Conservation (phyloP, 371 early-diverging fungal genomes). For the Syncephalastrum racemosum region DNA sequence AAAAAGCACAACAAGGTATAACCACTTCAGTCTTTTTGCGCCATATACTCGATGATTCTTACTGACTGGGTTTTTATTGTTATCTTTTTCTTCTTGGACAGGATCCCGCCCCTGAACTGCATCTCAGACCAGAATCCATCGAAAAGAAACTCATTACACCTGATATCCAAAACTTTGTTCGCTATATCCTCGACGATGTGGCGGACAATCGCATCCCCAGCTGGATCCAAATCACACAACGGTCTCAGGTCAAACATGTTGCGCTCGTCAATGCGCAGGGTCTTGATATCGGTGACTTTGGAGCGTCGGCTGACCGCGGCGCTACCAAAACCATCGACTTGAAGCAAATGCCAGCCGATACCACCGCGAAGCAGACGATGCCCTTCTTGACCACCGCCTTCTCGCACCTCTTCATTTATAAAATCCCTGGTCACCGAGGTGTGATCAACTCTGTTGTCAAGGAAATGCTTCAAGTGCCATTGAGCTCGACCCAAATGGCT, state of each 20-base stretch:
- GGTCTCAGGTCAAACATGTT: constrained; percentile 22
- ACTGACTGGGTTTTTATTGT: too few relatives aligned
- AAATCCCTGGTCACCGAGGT: constrained; percentile 26
- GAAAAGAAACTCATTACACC: constrained; percentile 17
- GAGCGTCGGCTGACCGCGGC: constrained; percentile 13
- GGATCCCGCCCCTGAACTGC: constrained; percentile 21
- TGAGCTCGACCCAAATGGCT: constrained; percentile 12
- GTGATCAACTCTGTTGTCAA: constrained; percentile 30
- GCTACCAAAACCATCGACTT: constrained; percentile 16
- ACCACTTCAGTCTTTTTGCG: too few relatives aligned
- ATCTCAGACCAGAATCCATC: constrained; percentile 19
- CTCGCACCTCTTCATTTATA: constrained; percentile 35
- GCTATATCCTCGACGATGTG: constrained; percentile 27
- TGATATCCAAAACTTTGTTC: constrained; percentile 30
- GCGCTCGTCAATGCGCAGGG: constrained; percentile 40
- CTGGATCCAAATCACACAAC: constrained; percentile 30
- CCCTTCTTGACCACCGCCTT: constrained; percentile 28
- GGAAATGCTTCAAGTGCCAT: constrained; percentile 35
- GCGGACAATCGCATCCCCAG: constrained; percentile 28
- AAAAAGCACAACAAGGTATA: constrained; percentile 26
- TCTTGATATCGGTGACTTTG: constrained; percentile 33
- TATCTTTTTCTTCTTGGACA: constrained; percentile 2
- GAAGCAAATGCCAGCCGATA: constrained; percentile 3
- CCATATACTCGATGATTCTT: too few relatives aligned
- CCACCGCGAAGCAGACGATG: constrained; percentile 35